Evolutionary conservation across 192 early-diverging fungal genomes (phyloP).

Genomic region (Radiomyces spectabilis): DNA sequence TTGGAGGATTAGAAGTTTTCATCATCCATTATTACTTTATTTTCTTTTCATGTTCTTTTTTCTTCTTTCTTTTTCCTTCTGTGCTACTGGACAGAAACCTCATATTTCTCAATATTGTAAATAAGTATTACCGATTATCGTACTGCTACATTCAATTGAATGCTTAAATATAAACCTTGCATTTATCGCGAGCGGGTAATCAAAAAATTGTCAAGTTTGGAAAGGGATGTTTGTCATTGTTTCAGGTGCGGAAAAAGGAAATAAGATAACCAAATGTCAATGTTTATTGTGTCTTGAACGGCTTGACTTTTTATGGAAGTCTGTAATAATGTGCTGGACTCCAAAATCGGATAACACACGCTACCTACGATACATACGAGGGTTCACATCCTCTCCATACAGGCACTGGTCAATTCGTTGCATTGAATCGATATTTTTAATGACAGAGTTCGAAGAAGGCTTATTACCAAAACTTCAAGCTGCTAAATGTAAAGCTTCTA

Average conservation of each 20-base stretch:
- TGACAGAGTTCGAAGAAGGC: too few relatives aligned
- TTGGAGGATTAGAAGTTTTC: constrained; percentile 2
- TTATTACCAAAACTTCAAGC: background rate
- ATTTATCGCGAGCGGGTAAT: background rate
- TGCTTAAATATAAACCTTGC: background rate
- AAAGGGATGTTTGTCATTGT: too few relatives aligned
- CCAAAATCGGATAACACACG: background rate
- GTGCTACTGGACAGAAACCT: background rate
- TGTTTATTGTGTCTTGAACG: background rate
- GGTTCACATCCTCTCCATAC: too few relatives aligned
- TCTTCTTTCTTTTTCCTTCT: background rate
- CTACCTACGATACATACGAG: too few relatives aligned
- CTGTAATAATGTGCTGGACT: background rate
- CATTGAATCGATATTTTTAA: too few relatives aligned
- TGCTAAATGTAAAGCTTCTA: background rate
- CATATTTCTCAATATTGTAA: background rate
- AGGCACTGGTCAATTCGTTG: too few relatives aligned
- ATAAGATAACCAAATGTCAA: background rate
- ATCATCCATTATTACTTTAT: constrained; percentile 6
- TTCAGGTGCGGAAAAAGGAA: too few relatives aligned
- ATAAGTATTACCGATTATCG: background rate
- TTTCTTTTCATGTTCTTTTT: background rate
- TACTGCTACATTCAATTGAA: background rate
- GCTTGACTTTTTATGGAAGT: background rate
- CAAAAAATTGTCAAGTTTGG: background rate